Evolutionary conservation across 768 basidiomycete species (phyloP).

Genomic region (Inosperma sp.): DNA sequence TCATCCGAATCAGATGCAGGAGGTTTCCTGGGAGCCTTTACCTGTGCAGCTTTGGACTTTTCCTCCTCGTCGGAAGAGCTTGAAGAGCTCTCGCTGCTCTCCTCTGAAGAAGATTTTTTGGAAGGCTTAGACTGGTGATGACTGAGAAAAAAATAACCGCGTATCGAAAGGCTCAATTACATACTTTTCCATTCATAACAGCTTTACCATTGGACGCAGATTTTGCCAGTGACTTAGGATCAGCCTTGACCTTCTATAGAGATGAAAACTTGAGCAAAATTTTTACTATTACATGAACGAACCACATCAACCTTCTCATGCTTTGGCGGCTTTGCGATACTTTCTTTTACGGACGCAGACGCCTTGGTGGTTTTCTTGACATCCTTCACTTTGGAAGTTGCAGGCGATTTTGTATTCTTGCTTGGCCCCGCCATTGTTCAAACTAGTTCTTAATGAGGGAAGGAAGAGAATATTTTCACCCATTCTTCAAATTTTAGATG

Average conservation of each 20-base stretch:
- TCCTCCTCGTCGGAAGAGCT: constrained; percentile 50
- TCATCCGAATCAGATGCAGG: constrained; percentile 34
- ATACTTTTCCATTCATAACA: constrained; percentile 28
- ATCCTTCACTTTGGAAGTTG: constrained; percentile 29
- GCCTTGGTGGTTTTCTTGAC: constrained; percentile 38
- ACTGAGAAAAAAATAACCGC: constrained; percentile 3
- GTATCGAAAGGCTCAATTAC: constrained; percentile 9
- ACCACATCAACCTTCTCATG: not conserved
- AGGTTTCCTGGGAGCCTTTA: constrained; percentile 38
- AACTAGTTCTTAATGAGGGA: constrained; percentile 17
- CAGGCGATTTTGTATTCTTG: constrained; percentile 42
- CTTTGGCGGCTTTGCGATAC: constrained; percentile 24
- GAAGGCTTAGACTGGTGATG: constrained; percentile 27
- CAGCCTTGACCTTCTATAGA: constrained; percentile 14
- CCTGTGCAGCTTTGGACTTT: constrained; percentile 51
- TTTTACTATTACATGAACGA: too few relatives aligned
- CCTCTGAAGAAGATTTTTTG: constrained; percentile 37
- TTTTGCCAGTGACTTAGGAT: not conserved
- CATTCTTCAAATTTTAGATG: constrained; percentile 25
- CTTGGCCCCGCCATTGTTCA: constrained; percentile 44
- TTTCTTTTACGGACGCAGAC: constrained; percentile 24
- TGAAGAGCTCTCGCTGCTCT: constrained; percentile 42
- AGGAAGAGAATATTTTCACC: constrained; percentile 14
- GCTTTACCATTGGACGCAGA: constrained; percentile 12
- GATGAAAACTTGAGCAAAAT: constrained; percentile 1